These are phyloP conservation scores for Globisporangium mamillatum DNA, from an alignment of 352 stramenopile genomes.

Conservation along the genomic window DNA sequence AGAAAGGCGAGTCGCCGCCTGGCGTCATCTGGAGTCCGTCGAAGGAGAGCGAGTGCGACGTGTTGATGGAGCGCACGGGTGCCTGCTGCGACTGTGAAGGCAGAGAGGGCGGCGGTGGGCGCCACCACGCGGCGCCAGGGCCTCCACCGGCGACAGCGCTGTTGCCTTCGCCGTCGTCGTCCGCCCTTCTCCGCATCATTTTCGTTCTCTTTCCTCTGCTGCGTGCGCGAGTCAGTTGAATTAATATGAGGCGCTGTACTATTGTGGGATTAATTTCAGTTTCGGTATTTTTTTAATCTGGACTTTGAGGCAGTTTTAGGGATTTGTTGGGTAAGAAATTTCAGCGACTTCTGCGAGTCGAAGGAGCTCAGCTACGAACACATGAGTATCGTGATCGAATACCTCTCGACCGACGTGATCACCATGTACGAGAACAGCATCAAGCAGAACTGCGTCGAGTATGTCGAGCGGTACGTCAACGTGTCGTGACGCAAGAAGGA, in stretches of 20 bases:
- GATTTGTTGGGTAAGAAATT: too few relatives aligned
- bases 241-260: not conserved
- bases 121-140: not conserved
- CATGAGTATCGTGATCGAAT: too few relatives aligned
- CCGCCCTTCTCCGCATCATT: not conserved
- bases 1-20: conserved; percentile 8
- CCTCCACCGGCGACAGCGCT: not conserved
- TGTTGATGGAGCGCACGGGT: not conserved
- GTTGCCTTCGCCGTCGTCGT: not conserved
- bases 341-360: too few relatives aligned
- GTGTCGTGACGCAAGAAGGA: too few relatives aligned
- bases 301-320: too few relatives aligned
- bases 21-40: not conserved
- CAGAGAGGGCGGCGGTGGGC: not conserved
- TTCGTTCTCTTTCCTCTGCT: not conserved
- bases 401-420: too few relatives aligned
- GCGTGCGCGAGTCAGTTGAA: not conserved
- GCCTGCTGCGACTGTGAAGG: not conserved
- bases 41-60: not conserved
- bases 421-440: too few relatives aligned
- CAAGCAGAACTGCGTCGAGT: too few relatives aligned
- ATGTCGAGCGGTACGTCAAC: too few relatives aligned
- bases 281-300: not conserved
- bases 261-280: conserved; percentile 1
- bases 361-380: too few relatives aligned